A percentile compares a stretch with the other conserved stretches of the same genome.
These are phyloP conservation scores for Tritrichomonas musculus DNA, from an alignment of 208 protist genomes.

Conservation along the genomic window DNA sequence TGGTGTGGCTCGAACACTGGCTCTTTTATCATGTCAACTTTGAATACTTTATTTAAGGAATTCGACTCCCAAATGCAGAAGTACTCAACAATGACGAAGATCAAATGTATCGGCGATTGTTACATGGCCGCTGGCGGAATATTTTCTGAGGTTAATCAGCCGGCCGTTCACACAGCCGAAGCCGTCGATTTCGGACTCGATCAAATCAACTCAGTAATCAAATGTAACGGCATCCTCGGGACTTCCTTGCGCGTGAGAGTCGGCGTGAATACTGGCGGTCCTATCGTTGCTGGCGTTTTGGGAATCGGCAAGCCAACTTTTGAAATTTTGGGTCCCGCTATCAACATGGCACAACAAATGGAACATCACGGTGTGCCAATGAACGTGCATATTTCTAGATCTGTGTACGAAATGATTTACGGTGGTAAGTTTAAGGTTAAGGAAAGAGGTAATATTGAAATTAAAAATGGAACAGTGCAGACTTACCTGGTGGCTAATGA, in stretches of 20 bases:
- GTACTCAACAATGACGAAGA: neutral
- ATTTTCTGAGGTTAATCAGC: neutral
- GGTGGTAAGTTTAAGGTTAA: neutral
- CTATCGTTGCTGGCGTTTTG: neutral
- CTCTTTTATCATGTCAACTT: neutral
- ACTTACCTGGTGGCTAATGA: neutral
- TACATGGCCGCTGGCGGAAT: conserved; percentile 29
- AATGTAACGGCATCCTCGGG: neutral
- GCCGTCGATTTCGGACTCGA: neutral
- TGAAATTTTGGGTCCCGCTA: neutral
- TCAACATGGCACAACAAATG: conserved; percentile 30
- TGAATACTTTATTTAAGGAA: neutral
- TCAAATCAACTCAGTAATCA: neutral
- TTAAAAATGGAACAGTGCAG: neutral
- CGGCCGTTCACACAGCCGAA: neutral
- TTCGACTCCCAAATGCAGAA: neutral
- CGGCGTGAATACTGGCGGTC: conserved; percentile 4
- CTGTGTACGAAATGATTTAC: neutral
- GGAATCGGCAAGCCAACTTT: conserved; percentile 11
- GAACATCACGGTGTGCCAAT: conserved; percentile 14
- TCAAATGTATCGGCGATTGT: conserved; percentile 26
- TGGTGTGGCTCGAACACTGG: neutral
- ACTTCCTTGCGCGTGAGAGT: neutral
- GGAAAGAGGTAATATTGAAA: neutral
- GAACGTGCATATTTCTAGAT: neutral